Evolutionary conservation across 495 filamentous ascomycete species (phyloP).

Genomic region (Xylaria curta): DNA sequence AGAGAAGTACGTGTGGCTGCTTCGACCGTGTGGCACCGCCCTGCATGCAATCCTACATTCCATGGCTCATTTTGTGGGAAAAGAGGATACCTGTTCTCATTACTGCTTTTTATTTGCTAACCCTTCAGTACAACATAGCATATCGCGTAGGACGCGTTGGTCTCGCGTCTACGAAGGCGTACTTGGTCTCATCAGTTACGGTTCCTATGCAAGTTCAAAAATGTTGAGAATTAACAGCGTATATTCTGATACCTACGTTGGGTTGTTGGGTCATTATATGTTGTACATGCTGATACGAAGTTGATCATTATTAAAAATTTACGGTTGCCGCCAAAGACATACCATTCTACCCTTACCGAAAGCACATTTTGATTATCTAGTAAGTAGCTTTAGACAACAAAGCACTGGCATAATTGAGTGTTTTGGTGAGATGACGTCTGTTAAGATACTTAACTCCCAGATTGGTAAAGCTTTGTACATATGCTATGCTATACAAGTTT

Average conservation of each 20-base stretch:
- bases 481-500: not conserved
- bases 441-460: not conserved
- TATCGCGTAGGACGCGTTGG: not conserved
- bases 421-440: not conserved
- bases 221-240: not conserved
- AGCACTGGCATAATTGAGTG: not conserved
- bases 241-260: not conserved
- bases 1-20: conserved; percentile 9
- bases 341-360: not conserved
- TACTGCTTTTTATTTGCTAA: not conserved
- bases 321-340: not conserved
- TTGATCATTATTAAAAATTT: not conserved
- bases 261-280: not conserved
- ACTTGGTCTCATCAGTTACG: not conserved
- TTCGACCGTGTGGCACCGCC: not conserved
- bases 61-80: not conserved
- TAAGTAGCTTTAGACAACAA: not conserved
- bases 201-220: not conserved
- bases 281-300: not conserved
- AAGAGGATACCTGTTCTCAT: not conserved
- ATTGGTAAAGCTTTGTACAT: not conserved
- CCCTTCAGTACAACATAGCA: not conserved
- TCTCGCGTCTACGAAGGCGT: not conserved
- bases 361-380: not conserved
- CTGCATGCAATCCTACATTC: conserved; percentile 23